A percentile compares a stretch with the other conserved stretches of the same genome.
Evolutionary conservation across 2,329 filamentous ascomycete genomes (phyloP).

Genomic region (Epichloe amarillans): DNA sequence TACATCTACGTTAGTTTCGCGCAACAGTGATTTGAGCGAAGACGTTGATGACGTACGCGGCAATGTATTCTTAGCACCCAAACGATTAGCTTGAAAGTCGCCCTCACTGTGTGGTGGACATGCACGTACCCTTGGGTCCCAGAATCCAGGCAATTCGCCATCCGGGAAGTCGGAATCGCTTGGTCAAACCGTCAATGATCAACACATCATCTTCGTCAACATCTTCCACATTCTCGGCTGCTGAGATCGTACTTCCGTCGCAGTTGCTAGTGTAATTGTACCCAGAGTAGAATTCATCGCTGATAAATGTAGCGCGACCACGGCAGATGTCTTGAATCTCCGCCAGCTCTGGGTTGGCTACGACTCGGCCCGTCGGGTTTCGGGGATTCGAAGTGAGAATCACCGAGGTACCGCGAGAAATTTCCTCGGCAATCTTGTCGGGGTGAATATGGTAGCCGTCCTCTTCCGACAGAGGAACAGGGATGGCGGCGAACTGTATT

Average conservation of each 20-base stretch:
- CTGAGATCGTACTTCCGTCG: constrained; percentile 77
- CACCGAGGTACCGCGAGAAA: constrained; percentile 72
- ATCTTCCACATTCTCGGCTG: constrained; percentile 80
- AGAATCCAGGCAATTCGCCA: constrained; percentile 97
- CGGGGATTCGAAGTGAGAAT: constrained; percentile 91
- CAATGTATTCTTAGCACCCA: constrained; percentile 58
- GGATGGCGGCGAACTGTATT: constrained; percentile 65
- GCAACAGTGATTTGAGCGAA: not conserved
- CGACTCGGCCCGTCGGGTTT: constrained; percentile 84
- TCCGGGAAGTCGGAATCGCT: constrained; percentile 88
- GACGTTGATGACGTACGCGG: constrained; percentile 40
- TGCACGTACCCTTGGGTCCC: constrained; percentile 56
- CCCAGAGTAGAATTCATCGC: constrained; percentile 92
- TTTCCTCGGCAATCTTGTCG: constrained; percentile 85
- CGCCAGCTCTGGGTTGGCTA: constrained; percentile 70
- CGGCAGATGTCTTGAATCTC: constrained; percentile 90
- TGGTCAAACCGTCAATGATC: constrained; percentile 90
- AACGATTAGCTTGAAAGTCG: not conserved
- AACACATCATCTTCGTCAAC: constrained; percentile 84
- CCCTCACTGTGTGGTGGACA: not conserved
- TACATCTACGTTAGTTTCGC: constrained; percentile 12
- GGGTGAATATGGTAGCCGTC: constrained; percentile 91
- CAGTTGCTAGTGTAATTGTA: constrained; percentile 94
- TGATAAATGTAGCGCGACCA: constrained; percentile 79
- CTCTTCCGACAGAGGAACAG: constrained; percentile 68